phyloP scores from a whole-genome alignment of 2,329 filamentous ascomycete species.

The Dactylellina drechsleri region DNA sequence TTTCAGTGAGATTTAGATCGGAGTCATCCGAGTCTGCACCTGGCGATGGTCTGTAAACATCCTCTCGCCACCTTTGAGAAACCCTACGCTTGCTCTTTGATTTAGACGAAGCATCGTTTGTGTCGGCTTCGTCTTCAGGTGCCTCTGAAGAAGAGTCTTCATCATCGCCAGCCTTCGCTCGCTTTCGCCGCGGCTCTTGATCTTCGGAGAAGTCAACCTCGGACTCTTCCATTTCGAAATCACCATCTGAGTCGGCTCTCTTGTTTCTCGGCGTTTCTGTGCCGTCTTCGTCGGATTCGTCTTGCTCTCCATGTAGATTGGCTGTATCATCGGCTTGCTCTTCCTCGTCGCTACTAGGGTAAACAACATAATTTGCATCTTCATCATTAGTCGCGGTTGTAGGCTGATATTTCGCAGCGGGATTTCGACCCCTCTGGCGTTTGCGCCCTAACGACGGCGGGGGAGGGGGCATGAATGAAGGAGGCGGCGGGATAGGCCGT shows the following conservation, averaged over 20 bases:
- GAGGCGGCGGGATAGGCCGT: slow-evolving; percentile 34
- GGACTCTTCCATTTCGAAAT: slow-evolving; percentile 57
- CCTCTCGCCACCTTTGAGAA: slow-evolving; percentile 57
- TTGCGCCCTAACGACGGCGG: slow-evolving; percentile 44
- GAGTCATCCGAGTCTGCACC: slow-evolving; percentile 53
- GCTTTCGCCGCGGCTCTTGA: slow-evolving; percentile 60
- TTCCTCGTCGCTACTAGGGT: slow-evolving; percentile 49
- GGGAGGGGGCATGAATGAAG: slow-evolving; percentile 44
- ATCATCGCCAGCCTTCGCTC: slow-evolving; percentile 57
- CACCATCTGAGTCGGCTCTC: slow-evolving; percentile 57
- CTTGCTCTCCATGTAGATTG: slow-evolving; percentile 47
- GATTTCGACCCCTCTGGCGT: slow-evolving; percentile 34
- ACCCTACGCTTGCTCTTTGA: slow-evolving; percentile 58
- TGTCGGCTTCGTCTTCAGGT: slow-evolving; percentile 41
- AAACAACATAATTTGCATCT: slow-evolving; percentile 50
- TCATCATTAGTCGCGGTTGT: slow-evolving; percentile 25
- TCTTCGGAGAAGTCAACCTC: slow-evolving; percentile 59
- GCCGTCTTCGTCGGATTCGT: slow-evolving; percentile 60
- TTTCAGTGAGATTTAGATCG: slow-evolving; percentile 58
- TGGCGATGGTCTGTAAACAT: slow-evolving; percentile 55
- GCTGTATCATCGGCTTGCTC: background rate
- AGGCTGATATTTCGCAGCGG: background rate
- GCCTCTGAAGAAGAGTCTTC: slow-evolving; percentile 54
- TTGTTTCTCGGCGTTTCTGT: slow-evolving; percentile 57
- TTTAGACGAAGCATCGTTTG: slow-evolving; percentile 11